Percentiles rank a stretch among this genome's conserved stretches.
Evolutionary conservation across 352 stramenopile genomes (phyloP).

Genomic region (Phytophthora citrophthora): DNA sequence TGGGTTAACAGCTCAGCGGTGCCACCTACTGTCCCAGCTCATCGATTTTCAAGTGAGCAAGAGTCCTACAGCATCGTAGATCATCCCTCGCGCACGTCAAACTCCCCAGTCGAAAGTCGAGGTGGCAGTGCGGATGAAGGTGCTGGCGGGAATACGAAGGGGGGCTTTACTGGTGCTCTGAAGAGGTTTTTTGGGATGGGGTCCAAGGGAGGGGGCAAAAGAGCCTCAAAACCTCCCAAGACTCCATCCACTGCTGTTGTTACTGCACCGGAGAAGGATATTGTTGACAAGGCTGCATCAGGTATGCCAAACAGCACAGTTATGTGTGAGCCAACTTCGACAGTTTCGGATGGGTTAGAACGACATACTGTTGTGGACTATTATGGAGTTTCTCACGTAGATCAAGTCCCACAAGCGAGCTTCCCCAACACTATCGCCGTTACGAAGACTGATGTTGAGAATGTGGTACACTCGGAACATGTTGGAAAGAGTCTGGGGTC

Average conservation of each 20-base stretch:
- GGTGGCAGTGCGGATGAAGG: neutral
- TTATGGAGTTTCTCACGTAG: slow-evolving; percentile 13
- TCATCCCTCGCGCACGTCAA: slow-evolving; percentile 38
- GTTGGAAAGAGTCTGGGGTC: neutral
- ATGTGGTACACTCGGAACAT: neutral
- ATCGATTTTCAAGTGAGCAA: slow-evolving; percentile 44
- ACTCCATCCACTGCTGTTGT: neutral
- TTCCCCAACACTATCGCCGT: slow-evolving; percentile 48
- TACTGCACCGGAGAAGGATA: slow-evolving; percentile 5
- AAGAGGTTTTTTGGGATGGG: slow-evolving; percentile 77
- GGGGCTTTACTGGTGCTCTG: slow-evolving; percentile 56
- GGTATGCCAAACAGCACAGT: slow-evolving; percentile 1
- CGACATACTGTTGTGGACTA: slow-evolving; percentile 40
- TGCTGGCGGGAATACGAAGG: slow-evolving; percentile 14
- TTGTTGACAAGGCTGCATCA: neutral
- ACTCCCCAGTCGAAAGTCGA: slow-evolving; percentile 31
- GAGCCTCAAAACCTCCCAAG: slow-evolving; percentile 12
- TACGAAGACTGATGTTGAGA: slow-evolving; percentile 12
- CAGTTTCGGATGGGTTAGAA: slow-evolving; percentile 11
- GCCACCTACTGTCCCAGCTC: slow-evolving; percentile 13
- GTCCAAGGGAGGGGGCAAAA: slow-evolving; percentile 34
- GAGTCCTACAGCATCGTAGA: slow-evolving; percentile 69
- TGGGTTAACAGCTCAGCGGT: slow-evolving; percentile 34
- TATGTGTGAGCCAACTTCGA: slow-evolving; percentile 2
- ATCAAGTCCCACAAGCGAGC: slow-evolving; percentile 4